Conservation (phyloP, 345 rosid species). For the Gossypium raimondii region DNA sequence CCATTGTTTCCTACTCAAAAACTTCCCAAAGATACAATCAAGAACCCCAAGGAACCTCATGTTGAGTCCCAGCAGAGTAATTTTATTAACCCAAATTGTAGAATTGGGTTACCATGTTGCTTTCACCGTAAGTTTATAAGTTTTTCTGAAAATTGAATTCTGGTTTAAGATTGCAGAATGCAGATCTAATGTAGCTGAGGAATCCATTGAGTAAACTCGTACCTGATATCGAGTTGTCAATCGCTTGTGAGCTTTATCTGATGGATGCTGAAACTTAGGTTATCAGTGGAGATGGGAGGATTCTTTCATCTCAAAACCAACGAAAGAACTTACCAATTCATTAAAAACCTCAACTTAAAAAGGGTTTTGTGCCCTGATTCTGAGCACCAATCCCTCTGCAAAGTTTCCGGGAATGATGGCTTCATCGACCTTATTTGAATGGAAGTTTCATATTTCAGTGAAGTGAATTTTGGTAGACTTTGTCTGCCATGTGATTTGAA, state of each 20-base stretch:
- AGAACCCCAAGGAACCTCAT: constrained; percentile 9
- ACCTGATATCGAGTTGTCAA: constrained; percentile 8
- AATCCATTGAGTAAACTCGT: constrained; percentile 36
- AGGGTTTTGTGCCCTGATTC: constrained; percentile 27
- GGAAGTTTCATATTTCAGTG: constrained; percentile 2
- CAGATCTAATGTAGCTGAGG: constrained; percentile 54
- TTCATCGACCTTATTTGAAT: background rate
- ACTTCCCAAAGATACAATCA: background rate
- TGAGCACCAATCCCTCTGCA: constrained; percentile 18
- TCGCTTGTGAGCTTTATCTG: constrained; percentile 29
- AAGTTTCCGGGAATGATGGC: background rate
- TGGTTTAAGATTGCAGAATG: constrained; percentile 33
- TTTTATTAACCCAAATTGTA: constrained; percentile 26
- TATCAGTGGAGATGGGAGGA: constrained; percentile 29
- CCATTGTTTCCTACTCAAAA: constrained; percentile 32
- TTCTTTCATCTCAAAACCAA: constrained; percentile 30
- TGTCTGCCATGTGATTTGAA: constrained; percentile 28
- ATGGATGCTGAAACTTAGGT: background rate
- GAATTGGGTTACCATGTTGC: constrained; percentile 38
- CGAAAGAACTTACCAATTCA: constrained; percentile 18
- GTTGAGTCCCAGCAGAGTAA: constrained; percentile 19
- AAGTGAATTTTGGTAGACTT: constrained; percentile 20
- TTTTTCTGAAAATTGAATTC: background rate
- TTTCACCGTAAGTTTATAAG: constrained; percentile 35
- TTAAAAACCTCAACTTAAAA: constrained; percentile 13